Evolutionary conservation across 2,329 filamentous ascomycete genomes (phyloP).

Genomic region (Pseudocercospora vitis): DNA sequence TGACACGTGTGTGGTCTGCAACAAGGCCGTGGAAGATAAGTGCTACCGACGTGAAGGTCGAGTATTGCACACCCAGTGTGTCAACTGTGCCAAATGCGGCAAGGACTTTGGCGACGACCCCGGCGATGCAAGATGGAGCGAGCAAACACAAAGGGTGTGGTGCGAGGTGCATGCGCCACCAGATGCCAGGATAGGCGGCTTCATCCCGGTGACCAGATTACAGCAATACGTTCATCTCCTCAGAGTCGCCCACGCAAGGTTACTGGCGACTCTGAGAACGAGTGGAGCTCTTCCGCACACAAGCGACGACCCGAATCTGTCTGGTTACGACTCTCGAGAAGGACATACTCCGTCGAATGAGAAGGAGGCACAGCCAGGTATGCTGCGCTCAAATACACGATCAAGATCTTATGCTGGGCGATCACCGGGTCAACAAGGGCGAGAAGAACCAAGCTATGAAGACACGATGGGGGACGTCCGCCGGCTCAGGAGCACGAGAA

Average conservation of each 20-base stretch:
- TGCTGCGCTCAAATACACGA: conserved; percentile 64
- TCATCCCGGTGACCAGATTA: conserved; percentile 77
- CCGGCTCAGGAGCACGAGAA: conserved; percentile 83
- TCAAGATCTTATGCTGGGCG: conserved; percentile 73
- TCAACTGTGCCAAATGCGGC: conserved; percentile 68
- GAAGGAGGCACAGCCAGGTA: conserved; percentile 50
- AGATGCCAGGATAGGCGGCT: conserved; percentile 59
- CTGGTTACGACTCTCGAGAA: conserved; percentile 66
- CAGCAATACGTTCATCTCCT: conserved; percentile 94
- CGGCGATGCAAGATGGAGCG: conserved; percentile 69
- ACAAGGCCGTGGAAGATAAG: conserved; percentile 89
- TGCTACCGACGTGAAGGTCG: conserved; percentile 73
- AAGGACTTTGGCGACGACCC: conserved; percentile 69
- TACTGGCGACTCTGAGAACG: conserved; percentile 81
- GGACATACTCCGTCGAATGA: conserved; percentile 57
- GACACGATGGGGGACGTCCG: conserved; percentile 95
- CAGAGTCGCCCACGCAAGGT: conserved; percentile 82
- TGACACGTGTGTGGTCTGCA: conserved; percentile 80
- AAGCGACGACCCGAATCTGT: conserved; percentile 66
- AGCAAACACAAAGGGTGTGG: conserved; percentile 66
- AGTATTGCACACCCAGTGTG: conserved; percentile 81
- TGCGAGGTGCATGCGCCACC: conserved; percentile 56
- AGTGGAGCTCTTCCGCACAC: conserved; percentile 77
- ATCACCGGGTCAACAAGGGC: conserved; percentile 53
- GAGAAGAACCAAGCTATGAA: conserved; percentile 74